phyloP scores from a whole-genome alignment of 768 basidiomycete species.

The Trametes sanguinea region DNA sequence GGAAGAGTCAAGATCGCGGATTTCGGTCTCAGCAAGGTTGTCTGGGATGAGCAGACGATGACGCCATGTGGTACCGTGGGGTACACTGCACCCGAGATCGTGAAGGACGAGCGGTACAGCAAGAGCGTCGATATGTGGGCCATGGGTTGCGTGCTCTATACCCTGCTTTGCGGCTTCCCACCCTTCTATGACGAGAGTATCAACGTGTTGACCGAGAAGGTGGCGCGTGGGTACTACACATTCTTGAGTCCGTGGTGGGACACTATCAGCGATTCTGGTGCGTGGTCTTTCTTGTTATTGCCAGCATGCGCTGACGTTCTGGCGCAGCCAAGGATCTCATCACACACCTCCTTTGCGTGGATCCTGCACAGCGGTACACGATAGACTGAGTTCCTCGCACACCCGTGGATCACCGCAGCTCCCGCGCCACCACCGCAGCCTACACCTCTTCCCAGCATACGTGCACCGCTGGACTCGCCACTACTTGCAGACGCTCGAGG shows the following conservation, averaged over 20 bases:
- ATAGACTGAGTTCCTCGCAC: slow-evolving; percentile 97
- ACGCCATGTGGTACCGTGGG: slow-evolving; percentile 99
- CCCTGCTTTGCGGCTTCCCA: slow-evolving; percentile 93
- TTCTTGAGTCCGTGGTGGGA: slow-evolving; percentile 99
- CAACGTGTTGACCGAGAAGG: slow-evolving; percentile 96
- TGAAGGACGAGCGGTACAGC: slow-evolving; percentile 96
- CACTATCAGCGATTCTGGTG: slow-evolving; percentile 82
- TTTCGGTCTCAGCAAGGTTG: slow-evolving; percentile 95
- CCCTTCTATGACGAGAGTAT: slow-evolving; percentile 99
- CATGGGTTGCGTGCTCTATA: slow-evolving; percentile 97
- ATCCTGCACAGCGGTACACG: slow-evolving; percentile 93
- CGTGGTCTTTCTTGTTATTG: slow-evolving; percentile 22
- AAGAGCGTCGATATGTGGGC: slow-evolving; percentile 99
- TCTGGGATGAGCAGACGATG: slow-evolving; percentile 99
- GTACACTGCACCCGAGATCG: slow-evolving; percentile 99
- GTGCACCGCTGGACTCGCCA: slow-evolving; percentile 79
- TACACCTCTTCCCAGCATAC: slow-evolving; percentile 56
- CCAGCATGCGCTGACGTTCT: background rate
- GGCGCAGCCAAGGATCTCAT: slow-evolving; percentile 89
- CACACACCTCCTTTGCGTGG: slow-evolving; percentile 91
- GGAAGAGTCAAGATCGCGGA: slow-evolving; percentile 98
- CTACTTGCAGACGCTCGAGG: slow-evolving; percentile 74
- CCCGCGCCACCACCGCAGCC: slow-evolving; percentile 60
- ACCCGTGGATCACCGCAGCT: slow-evolving; percentile 88
- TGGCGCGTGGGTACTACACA: slow-evolving; percentile 95